A percentile compares a stretch with the other conserved stretches of the same genome.
phyloP scores from a whole-genome alignment of 768 basidiomycete genomes.

The Suillus fuscotomentosus region DNA sequence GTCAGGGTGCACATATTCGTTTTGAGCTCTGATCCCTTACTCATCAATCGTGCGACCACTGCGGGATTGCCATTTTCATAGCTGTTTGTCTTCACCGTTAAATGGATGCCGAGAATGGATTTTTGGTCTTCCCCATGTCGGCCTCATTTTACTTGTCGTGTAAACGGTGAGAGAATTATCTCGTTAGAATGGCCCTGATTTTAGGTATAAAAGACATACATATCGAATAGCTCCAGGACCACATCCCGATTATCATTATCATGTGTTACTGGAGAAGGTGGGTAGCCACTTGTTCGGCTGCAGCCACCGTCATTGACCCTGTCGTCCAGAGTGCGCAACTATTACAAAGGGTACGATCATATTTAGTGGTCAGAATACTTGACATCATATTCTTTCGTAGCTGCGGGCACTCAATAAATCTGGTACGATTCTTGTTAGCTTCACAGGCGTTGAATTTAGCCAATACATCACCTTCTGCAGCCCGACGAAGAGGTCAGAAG shows the following conservation, averaged over 20 bases:
- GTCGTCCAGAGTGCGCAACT: constrained; percentile 50
- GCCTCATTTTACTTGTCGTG: constrained; percentile 22
- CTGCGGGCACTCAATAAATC: constrained; percentile 51
- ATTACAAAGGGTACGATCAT: constrained; percentile 46
- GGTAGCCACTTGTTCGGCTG: constrained; percentile 20
- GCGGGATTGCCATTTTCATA: constrained; percentile 18
- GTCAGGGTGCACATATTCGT: constrained; percentile 10
- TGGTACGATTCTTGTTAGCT: constrained; percentile 34
- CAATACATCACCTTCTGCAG: constrained; percentile 27
- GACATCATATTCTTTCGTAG: constrained; percentile 28
- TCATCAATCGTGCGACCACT: constrained; percentile 25
- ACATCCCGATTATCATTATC: constrained; percentile 30
- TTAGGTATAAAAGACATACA: constrained; percentile 28
- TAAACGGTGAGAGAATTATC: constrained; percentile 25
- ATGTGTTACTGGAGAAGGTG: constrained; percentile 68
- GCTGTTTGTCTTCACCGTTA: constrained; percentile 22
- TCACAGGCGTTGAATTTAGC: background rate
- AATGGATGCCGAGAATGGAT: constrained; percentile 28
- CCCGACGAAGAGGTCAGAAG: constrained; percentile 55
- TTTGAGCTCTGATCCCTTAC: constrained; percentile 16
- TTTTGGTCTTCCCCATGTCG: constrained; percentile 25
- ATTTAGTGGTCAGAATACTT: background rate
- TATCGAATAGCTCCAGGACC: background rate
- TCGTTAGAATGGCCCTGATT: constrained; percentile 8
- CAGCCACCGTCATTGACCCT: constrained; percentile 19